Base-by-base conservation (phyloP, 352 stramenopile species). In the Vaucheria bursata region DNA sequence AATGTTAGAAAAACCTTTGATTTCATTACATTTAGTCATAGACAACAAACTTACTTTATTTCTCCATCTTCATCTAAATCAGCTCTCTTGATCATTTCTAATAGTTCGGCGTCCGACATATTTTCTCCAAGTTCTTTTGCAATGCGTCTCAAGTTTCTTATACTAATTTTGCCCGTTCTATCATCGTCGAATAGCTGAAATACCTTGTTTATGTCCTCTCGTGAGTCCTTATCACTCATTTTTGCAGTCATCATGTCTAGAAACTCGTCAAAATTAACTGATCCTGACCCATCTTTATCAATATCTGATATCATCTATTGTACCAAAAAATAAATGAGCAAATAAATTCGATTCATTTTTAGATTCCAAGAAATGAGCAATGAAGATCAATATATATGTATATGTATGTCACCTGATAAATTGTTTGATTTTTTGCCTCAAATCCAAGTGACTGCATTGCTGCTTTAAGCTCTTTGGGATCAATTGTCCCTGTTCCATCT, bases 181-280 rank as follows among this genome's bases (percentile, higher is more conserved):
- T 98, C 92, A 84, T 97, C 93, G 87, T 98, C 94, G 79, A 98
- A 98, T 33, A 98, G 88, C 50, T 95, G 93, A 76, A 98, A 98
- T 25, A 96, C 53, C 87, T 98, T 98, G 76, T 95, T 87, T 75
- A 98, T 97, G 85, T 98, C 93, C 79, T 98, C 93, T 33, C 90
- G 86, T 74, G 91, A 95, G 86, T 97, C 93, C 86, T 97, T 97
- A 79, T 97, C 92, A 85, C 89, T 95, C 89, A 97, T 95, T 85
- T 97, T 97, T 64, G 88, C 93, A 50, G 94, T 97, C 91, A 98
- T 97, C 88, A 98, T 95, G 79, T 97, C 91, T 12, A 98, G 84
- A 78, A 98, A 98, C 85, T 97, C 93, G 68, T 96, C 94, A 82
- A 98, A 98, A 84, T 97, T 93, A 79, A 98, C 97, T 49, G 90